Conservation (phyloP, 2,329 filamentous ascomycete genomes). For the Bipolaris cookei region DNA sequence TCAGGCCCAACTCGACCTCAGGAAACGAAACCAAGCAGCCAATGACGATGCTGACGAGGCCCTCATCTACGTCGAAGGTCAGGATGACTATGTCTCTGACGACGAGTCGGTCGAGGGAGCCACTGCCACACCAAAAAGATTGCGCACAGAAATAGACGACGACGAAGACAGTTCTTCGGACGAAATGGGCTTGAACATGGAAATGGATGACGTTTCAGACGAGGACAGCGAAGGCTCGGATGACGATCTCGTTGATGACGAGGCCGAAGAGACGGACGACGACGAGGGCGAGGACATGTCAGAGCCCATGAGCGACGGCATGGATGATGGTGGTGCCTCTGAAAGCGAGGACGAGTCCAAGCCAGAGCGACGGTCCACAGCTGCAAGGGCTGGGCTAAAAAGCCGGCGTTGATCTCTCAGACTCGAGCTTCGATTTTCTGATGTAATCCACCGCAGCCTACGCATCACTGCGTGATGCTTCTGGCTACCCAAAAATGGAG, state of each 20-base stretch:
- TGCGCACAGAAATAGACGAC: conserved; percentile 32
- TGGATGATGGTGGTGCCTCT: conserved; percentile 53
- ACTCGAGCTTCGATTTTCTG: conserved; percentile 6
- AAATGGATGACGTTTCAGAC: conserved; percentile 49
- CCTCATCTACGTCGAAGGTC: conserved; percentile 86
- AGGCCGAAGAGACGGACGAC: conserved; percentile 58
- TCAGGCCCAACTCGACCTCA: conserved; percentile 83
- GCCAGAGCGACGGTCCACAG: conserved; percentile 44
- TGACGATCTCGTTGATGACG: conserved; percentile 58
- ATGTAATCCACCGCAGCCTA: conserved; percentile 13
- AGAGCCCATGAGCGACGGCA: conserved; percentile 55
- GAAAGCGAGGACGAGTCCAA: conserved; percentile 53
- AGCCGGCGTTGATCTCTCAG: conserved; percentile 31
- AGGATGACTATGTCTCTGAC: conserved; percentile 64
- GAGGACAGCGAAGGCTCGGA: conserved; percentile 54
- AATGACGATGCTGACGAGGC: conserved; percentile 70
- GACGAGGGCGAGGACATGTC: conserved; percentile 56
- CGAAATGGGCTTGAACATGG: conserved; percentile 62
- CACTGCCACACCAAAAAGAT: conserved; percentile 32
- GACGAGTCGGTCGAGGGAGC: conserved; percentile 54
- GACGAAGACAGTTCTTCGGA: conserved; percentile 58
- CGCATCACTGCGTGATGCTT: conserved; percentile 9
- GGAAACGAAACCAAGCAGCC: conserved; percentile 68
- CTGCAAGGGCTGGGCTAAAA: conserved; percentile 39
- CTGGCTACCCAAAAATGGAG: conserved; percentile 14